Base-by-base conservation (phyloP, 352 stramenopile species). In the Pythium utonaiense region DNA sequence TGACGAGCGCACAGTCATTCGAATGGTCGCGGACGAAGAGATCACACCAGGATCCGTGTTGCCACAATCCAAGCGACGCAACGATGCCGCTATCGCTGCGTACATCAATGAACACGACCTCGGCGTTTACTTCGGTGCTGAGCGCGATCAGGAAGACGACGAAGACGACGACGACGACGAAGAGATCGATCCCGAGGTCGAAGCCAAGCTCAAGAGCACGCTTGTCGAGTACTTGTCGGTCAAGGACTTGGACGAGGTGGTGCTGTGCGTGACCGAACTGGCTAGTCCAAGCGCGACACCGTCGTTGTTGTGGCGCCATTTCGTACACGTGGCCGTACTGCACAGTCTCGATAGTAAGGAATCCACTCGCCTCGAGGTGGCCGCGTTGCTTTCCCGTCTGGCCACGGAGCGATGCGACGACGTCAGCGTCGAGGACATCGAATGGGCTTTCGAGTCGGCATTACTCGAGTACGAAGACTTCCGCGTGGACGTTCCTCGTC, bases 1-100 rank as follows among this genome's bases (percentile, higher is more conserved):
- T 62, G 80, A 89, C 27, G 60, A 78, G 56, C 69, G 65, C 3
- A 84, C 74, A 10, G 84, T 95, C 16, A 67, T 79, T 24, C 77
- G 80, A 19, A 92, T 93, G 86, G 62, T 95, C 45, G 81, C 70
- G 1, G 83, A 92, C 44, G 86, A 95, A 62, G 83, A 94, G 54
- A 73, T 95, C n/a, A 69, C 60, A 6, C 59, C 76, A 3, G 73
- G 74, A 31, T 78, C 65, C 28, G 74, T 89, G 3, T 33, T 91
- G 22, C 80, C 85, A 50, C 54, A 45, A 8, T 67, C 68, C 1
- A 68, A 77, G 56, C 70, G 71, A 6, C 45, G 38, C 6, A 76
- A 85, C 25, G 70, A 86, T 19, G 47, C 69, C 2, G 73, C 75
- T 3, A 73, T 91, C 16, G 60, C 77, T 47, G 63, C 70, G 25